Conservation (phyloP, 2,329 filamentous ascomycete genomes). For the Zymoseptoria passerinii region DNA sequence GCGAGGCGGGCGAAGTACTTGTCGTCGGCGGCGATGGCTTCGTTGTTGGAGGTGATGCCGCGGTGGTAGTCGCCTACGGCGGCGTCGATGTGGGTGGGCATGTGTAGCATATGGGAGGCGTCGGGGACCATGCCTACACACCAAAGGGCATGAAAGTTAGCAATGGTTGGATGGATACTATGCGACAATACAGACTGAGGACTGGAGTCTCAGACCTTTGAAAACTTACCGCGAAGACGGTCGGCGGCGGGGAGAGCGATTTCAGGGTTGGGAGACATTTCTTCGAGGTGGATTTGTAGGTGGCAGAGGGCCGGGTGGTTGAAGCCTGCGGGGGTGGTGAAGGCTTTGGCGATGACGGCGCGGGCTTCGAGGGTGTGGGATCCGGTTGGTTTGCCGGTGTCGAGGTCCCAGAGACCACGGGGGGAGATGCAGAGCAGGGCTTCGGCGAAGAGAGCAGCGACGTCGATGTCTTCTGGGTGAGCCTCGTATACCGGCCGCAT, state of each 20-base stretch:
- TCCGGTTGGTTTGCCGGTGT: neutral
- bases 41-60: neutral
- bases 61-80: neutral
- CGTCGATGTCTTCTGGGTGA: neutral
- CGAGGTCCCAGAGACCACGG: neutral
- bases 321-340: neutral
- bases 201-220: too few relatives aligned
- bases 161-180: too few relatives aligned
- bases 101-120: neutral
- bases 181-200: too few relatives aligned
- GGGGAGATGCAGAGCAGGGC: neutral
- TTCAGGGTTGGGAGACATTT: neutral
- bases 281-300: neutral
- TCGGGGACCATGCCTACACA: neutral
- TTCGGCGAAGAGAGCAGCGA: neutral
- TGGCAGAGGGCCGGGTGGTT: neutral
- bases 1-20: neutral
- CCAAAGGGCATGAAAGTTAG: too few relatives aligned
- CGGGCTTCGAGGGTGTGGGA: neutral
- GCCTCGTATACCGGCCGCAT: neutral
- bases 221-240: neutral
- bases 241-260: neutral
- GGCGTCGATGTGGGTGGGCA: neutral
- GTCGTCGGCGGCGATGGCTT: neutral
- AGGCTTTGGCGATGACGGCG: neutral